These are phyloP conservation scores for Neonothopanus nambi DNA, from an alignment of 1,284 basidiomycete genomes.

Conservation along the genomic window DNA sequence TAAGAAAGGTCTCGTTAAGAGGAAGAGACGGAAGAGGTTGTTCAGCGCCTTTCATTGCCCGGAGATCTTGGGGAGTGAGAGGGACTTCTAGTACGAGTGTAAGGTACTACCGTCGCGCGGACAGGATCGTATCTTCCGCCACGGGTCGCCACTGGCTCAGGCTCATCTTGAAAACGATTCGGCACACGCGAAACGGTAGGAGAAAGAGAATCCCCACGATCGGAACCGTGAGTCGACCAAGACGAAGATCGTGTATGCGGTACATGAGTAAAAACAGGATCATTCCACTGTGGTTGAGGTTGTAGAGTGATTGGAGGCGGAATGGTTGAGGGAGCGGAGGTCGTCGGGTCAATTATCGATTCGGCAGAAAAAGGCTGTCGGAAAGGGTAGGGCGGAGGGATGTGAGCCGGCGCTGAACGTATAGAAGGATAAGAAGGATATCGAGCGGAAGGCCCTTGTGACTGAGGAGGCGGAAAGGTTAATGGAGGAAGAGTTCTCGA, in stretches of 20 bases:
- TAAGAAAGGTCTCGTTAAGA: not conserved
- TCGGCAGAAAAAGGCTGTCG: conserved; percentile 10
- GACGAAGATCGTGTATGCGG: conserved; percentile 34
- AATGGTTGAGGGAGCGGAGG: conserved; percentile 36
- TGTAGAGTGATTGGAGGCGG: conserved; percentile 68
- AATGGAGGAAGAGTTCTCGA: conserved; percentile 46
- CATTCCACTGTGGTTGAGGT: conserved; percentile 63
- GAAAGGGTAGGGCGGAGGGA: conserved; percentile 10
- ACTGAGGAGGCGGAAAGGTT: conserved; percentile 24
- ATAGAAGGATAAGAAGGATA: conserved; percentile 15
- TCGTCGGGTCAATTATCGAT: conserved; percentile 17
- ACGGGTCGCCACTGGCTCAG: conserved; percentile 20
- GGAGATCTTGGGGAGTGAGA: not conserved
- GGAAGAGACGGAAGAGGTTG: not conserved
- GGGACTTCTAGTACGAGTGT: not conserved
- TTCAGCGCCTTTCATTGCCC: conserved; percentile 1
- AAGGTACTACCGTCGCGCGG: conserved; percentile 36
- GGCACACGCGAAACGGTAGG: conserved; percentile 18
- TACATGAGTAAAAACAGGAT: conserved; percentile 33
- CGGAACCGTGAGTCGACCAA: conserved; percentile 37
- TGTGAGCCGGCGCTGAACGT: conserved; percentile 15
- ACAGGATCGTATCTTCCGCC: conserved; percentile 50
- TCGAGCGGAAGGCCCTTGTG: conserved; percentile 11
- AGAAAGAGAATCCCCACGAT: conserved; percentile 27
- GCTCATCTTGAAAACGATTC: conserved; percentile 9